These are phyloP conservation scores for Arthrinium puccinioides DNA, from an alignment of 2,329 filamentous ascomycete species.

Conservation along the genomic window DNA sequence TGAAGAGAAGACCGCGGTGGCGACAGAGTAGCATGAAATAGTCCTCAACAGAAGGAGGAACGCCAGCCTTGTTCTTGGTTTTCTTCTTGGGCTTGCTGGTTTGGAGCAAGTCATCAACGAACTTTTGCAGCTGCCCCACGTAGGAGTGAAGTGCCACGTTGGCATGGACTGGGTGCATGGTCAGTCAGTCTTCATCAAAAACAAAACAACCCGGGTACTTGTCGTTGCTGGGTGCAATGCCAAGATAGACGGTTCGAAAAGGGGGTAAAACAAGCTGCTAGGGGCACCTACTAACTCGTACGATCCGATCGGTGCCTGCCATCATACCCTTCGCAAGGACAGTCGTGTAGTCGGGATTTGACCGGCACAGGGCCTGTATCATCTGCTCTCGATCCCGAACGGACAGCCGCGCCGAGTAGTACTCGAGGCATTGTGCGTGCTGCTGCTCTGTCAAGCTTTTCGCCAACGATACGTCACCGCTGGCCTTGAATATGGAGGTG, in stretches of 20 bases:
- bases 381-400: slow-evolving; percentile 69
- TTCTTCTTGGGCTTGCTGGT: slow-evolving; percentile 37
- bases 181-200: no score
- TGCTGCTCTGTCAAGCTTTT: slow-evolving; percentile 48
- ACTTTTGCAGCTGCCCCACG: slow-evolving; percentile 57
- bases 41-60: slow-evolving; percentile 59
- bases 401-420: slow-evolving; percentile 63
- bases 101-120: slow-evolving; percentile 65
- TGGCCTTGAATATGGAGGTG: slow-evolving; percentile 52
- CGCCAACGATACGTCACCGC: slow-evolving; percentile 35
- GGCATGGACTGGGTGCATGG: slow-evolving; percentile 66
- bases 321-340: slow-evolving; percentile 57
- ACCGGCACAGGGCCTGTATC: slow-evolving; percentile 56
- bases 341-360: slow-evolving; percentile 67
- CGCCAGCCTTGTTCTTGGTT: slow-evolving; percentile 20
- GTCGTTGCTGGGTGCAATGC: no score
- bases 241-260: no score
- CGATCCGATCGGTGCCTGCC: no score
- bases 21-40: slow-evolving; percentile 60
- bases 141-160: slow-evolving; percentile 65
- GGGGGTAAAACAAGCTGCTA: no score
- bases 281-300: slow-evolving; percentile 50
- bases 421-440: slow-evolving; percentile 60
- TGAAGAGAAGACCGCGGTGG: slow-evolving; percentile 57
- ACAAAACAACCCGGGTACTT: no score